phyloP scores from a whole-genome alignment of 495 filamentous ascomycete species.

The Penicillium atrosanguineum region DNA sequence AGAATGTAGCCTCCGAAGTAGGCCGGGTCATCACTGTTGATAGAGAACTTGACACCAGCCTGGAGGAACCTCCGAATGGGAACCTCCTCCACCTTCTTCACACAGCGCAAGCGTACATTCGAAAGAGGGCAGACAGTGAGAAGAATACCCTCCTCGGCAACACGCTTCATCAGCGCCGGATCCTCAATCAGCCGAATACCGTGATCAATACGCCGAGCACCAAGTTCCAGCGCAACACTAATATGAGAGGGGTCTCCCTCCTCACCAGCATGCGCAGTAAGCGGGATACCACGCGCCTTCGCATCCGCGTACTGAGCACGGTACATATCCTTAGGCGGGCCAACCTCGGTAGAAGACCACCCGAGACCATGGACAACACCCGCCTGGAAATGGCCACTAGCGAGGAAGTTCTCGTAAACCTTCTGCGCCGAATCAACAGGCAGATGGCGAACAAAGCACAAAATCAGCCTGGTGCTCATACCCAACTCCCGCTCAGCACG shows the following conservation, averaged over 20 bases:
- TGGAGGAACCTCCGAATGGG: slow-evolving; percentile 66
- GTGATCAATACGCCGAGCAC: slow-evolving; percentile 66
- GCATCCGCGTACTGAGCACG: slow-evolving; percentile 57
- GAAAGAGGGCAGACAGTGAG: slow-evolving; percentile 72
- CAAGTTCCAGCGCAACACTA: slow-evolving; percentile 58
- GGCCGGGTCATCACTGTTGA: slow-evolving; percentile 77
- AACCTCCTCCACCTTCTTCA: slow-evolving; percentile 53
- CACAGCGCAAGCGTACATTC: slow-evolving; percentile 65
- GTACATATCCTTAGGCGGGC: slow-evolving; percentile 63
- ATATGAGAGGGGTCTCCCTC: slow-evolving; percentile 71
- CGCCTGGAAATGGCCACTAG: slow-evolving; percentile 48
- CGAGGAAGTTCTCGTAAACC: slow-evolving; percentile 48
- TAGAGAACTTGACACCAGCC: slow-evolving; percentile 62
- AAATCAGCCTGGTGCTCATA: slow-evolving; percentile 60
- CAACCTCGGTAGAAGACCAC: slow-evolving; percentile 63
- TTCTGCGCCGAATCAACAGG: slow-evolving; percentile 50
- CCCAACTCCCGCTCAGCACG: slow-evolving; percentile 62
- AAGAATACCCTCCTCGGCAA: slow-evolving; percentile 55
- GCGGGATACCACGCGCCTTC: slow-evolving; percentile 43
- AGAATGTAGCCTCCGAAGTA: slow-evolving; percentile 79
- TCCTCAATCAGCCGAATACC: slow-evolving; percentile 66
- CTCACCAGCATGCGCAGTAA: slow-evolving; percentile 73
- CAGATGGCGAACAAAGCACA: slow-evolving; percentile 70
- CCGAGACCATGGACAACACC: slow-evolving; percentile 62
- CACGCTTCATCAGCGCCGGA: slow-evolving; percentile 51